Base-by-base conservation (phyloP, 2,329 filamentous ascomycete species). In the Phialocephala sp. region DNA sequence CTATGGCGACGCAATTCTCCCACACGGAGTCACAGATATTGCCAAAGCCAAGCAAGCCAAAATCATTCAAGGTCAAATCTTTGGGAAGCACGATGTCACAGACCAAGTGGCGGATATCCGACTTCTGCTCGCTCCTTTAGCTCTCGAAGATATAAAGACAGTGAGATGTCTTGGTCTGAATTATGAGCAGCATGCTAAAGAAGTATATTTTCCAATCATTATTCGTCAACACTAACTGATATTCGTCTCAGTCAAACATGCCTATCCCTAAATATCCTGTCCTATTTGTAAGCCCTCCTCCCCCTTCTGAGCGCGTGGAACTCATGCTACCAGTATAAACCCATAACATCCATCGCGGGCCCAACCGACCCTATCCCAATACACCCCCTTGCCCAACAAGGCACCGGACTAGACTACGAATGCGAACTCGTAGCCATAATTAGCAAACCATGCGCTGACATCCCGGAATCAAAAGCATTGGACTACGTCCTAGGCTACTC, bases 371-470 rank as follows among this genome's bases (percentile, higher is more conserved):
- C 87, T 1, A 89, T 93, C 60, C 89, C 89, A 1, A 82, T 94
- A 41, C 85, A 87, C 24, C 73, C 78, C 2, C 79, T 91, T 66
- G 90, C 89, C 0, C 91, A 93, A 77, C 82, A 89, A 67, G 82
- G 82, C 57, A 80, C 81, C n/a, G 88, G 88, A 0, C 79, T 92
- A 20, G 91, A 94, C 78, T 94, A 94, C 77, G 91, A 94, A 79
- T 92, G 90, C 76, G 91, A 94, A 79, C 83, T 94, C 8, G 89
- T 93, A 15, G 82, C 87, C 43, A 81, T 94, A 9, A 92, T 94
- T 68, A 89, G 90, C 27, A 89, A 88, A 77, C 80, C 84, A 66
- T 89, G 87, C 66, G 78, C 80, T 52, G 84, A 93, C 74, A 87
- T 94, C 14, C 77, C 86, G 1, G 89, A 91, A 77, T 80, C 81